Conservation (phyloP, 2,329 filamentous ascomycete genomes). For the Sarocladium kiliense region DNA sequence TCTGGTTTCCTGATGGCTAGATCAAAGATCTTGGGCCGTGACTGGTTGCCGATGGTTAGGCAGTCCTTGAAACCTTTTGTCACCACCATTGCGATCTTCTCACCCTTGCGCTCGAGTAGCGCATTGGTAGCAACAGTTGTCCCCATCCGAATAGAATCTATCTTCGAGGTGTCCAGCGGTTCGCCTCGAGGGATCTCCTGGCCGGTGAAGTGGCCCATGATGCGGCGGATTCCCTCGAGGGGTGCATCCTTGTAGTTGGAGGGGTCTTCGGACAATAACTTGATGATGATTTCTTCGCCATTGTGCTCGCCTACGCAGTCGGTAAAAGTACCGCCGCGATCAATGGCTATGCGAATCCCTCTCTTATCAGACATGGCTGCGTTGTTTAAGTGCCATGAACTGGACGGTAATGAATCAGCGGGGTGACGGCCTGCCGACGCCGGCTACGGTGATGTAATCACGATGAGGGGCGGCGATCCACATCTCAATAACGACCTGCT, state of each 20-base stretch:
- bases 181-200: constrained; percentile 75
- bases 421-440: neutral
- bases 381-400: neutral
- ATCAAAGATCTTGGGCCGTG: constrained; percentile 84
- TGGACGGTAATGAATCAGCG: neutral
- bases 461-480: constrained; percentile 1
- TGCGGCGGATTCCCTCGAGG: constrained; percentile 81
- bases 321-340: constrained; percentile 84
- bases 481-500: neutral
- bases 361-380: constrained; percentile 27
- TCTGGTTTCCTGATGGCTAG: constrained; percentile 82
- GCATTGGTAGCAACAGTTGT: constrained; percentile 95
- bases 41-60: constrained; percentile 85
- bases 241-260: constrained; percentile 88
- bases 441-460: constrained; percentile 6
- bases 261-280: constrained; percentile 85
- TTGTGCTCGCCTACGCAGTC: constrained; percentile 83
- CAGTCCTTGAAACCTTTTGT: constrained; percentile 87
- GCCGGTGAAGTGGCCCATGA: constrained; percentile 72
- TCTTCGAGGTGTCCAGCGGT: constrained; percentile 72
- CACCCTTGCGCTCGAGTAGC: constrained; percentile 82
- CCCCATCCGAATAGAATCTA: constrained; percentile 92
- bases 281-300: constrained; percentile 77
- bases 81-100: constrained; percentile 80
- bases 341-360: constrained; percentile 71